Conservation (phyloP, 2,329 filamentous ascomycete genomes). For the Calonectria montana region DNA sequence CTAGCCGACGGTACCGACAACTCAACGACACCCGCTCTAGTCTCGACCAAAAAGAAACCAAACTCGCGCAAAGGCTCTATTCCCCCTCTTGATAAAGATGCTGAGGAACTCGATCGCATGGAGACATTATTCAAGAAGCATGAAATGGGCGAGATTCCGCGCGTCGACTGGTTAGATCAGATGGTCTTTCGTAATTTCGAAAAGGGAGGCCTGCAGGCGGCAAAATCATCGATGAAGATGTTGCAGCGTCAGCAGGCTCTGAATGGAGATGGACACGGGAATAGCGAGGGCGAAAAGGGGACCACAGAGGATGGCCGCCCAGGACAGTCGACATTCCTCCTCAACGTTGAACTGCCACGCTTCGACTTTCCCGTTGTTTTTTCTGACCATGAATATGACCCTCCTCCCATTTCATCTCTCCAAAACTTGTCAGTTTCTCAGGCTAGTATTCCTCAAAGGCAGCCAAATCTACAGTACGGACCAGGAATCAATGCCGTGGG, state of each 20-base stretch:
- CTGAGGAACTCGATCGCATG: conserved; percentile 88
- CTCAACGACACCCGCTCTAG: conserved; percentile 79
- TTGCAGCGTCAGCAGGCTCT: conserved; percentile 60
- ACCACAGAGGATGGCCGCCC: conserved; percentile 57
- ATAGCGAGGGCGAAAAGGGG: conserved; percentile 45
- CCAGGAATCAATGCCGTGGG: conserved; percentile 84
- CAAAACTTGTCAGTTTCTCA: conserved; percentile 68
- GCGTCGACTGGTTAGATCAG: conserved; percentile 95
- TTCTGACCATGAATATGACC: conserved; percentile 90
- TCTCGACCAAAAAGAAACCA: conserved; percentile 65
- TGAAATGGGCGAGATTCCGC: conserved; percentile 95
- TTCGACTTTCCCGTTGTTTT: conserved; percentile 98
- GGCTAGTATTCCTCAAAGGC: conserved; percentile 79
- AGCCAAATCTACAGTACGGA: conserved; percentile 89
- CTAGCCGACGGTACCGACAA: conserved; percentile 87
- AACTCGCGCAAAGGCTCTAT: conserved; percentile 61
- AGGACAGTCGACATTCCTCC: conserved; percentile 73
- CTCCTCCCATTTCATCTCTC: conserved; percentile 83
- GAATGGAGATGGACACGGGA: conserved; percentile 49
- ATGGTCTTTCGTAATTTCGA: conserved; percentile 92
- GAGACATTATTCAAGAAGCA: conserved; percentile 96
- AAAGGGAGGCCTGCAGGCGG: conserved; percentile 75
- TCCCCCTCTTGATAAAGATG: conserved; percentile 72
- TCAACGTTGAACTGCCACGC: conserved; percentile 91
- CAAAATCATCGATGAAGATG: conserved; percentile 71